These are phyloP conservation scores for Platanthera guangdongensis DNA, from an alignment of 106 monocot genomes.

Conservation along the genomic window DNA sequence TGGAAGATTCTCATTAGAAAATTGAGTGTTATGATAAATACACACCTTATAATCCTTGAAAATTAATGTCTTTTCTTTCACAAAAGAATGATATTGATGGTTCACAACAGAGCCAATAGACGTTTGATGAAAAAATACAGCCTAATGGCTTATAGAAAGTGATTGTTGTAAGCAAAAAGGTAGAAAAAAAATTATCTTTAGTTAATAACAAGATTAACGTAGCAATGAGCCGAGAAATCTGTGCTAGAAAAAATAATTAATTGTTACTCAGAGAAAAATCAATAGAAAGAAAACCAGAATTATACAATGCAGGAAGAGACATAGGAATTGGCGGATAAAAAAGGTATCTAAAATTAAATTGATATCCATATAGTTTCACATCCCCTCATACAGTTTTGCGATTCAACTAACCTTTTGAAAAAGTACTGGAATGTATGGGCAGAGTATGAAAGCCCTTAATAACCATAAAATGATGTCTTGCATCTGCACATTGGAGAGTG, in stretches of 20 bases:
- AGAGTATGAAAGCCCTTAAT: slow-evolving; percentile 56
- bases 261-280: too few species aligned
- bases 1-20: background rate
- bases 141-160: slow-evolving; percentile 70
- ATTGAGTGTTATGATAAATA: background rate
- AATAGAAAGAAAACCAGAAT: too few species aligned
- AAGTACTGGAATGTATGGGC: slow-evolving; percentile 49
- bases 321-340: too few species aligned
- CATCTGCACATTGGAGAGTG: slow-evolving; percentile 43
- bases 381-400: too few species aligned
- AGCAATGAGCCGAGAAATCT: slow-evolving; percentile 75
- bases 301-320: slow-evolving; percentile 3
- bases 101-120: slow-evolving; percentile 61
- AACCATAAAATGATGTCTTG: slow-evolving; percentile 54
- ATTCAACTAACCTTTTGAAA: slow-evolving; percentile 80
- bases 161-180: slow-evolving; percentile 27
- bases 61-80: slow-evolving; percentile 14
- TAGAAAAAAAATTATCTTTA: slow-evolving; percentile 25
- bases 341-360: background rate
- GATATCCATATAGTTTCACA: background rate
- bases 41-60: slow-evolving; percentile 23
- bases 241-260: slow-evolving; percentile 13
- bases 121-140: slow-evolving; percentile 88
- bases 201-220: slow-evolving; percentile 50
- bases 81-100: slow-evolving; percentile 23